These are phyloP conservation scores for Lipomyces spencermartinsiae DNA, from an alignment of 805 yeast genomes.

Conservation along the genomic window DNA sequence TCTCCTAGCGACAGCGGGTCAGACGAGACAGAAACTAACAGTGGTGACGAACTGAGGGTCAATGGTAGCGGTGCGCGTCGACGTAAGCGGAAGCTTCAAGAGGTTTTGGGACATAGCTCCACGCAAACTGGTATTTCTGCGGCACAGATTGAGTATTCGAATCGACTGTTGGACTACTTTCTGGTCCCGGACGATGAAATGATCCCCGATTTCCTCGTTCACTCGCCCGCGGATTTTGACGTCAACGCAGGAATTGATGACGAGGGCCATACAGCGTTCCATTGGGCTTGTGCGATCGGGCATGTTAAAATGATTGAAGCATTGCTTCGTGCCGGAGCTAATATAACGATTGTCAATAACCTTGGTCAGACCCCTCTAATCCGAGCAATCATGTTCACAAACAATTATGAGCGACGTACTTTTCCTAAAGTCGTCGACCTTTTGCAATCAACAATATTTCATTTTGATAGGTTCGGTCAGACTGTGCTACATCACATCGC, in stretches of 20 bases:
- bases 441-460: slow-evolving; percentile 76
- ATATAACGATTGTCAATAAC: slow-evolving; percentile 62
- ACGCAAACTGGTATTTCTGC: slow-evolving; percentile 34
- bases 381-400: slow-evolving; percentile 83
- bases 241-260: slow-evolving; percentile 85
- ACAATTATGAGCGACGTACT: slow-evolving; percentile 79
- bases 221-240: slow-evolving; percentile 70
- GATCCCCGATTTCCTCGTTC: slow-evolving; percentile 68
- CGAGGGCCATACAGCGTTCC: slow-evolving; percentile 93
- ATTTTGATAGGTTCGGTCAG: slow-evolving; percentile 71
- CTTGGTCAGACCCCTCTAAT: slow-evolving; percentile 88
- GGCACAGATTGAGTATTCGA: slow-evolving; percentile 52
- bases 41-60: slow-evolving; percentile 12
- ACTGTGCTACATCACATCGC: slow-evolving; percentile 90
- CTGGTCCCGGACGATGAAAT: slow-evolving; percentile 62
- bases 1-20: slow-evolving; percentile 63
- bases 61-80: slow-evolving; percentile 9
- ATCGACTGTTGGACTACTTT: slow-evolving; percentile 59
- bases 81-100: slow-evolving; percentile 22
- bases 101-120: slow-evolving; percentile 24
- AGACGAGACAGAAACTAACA: slow-evolving; percentile 45
- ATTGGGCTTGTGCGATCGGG: slow-evolving; percentile 98
- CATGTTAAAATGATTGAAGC: slow-evolving; percentile 77
- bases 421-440: slow-evolving; percentile 80
- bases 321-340: slow-evolving; percentile 76